These are phyloP conservation scores for Tulasnella sp. DNA, from an alignment of 768 basidiomycete species.

Conservation along the genomic window DNA sequence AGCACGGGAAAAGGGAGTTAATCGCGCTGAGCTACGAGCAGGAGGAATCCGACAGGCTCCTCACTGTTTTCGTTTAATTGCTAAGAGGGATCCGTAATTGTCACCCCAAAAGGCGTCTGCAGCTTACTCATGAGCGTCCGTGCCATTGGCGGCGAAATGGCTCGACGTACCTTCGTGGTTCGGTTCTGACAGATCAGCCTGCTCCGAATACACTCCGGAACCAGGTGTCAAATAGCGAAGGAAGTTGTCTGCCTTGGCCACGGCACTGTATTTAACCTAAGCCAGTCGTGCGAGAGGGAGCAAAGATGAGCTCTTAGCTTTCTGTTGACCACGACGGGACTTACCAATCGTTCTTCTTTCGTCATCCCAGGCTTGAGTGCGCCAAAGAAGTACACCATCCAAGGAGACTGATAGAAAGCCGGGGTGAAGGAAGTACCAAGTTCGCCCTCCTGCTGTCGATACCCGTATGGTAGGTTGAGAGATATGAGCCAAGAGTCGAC, in stretches of 20 bases:
- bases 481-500: slow-evolving; percentile 13
- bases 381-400: slow-evolving; percentile 6
- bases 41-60: background rate
- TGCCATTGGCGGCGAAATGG: background rate
- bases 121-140: background rate
- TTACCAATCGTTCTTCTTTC: background rate
- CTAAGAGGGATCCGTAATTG: background rate
- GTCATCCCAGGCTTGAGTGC: background rate
- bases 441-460: background rate
- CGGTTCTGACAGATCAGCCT: slow-evolving; percentile 20
- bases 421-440: slow-evolving; percentile 10
- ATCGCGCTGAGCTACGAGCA: background rate
- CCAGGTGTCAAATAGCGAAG: slow-evolving; percentile 14
- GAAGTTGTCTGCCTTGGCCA: slow-evolving; percentile 19
- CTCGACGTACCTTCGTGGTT: background rate
- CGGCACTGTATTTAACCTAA: slow-evolving; percentile 18
- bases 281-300: background rate
- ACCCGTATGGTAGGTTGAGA: background rate
- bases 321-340: background rate
- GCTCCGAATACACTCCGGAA: slow-evolving; percentile 9
- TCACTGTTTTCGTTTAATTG: slow-evolving; percentile 1
- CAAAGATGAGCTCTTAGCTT: too few species aligned
- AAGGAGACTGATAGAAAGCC: slow-evolving; percentile 17
- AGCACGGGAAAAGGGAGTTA: too few species aligned
- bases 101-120: slow-evolving; percentile 20